Evolutionary conservation across 768 basidiomycete species (phyloP), one percentile per base, ranked within the genome.

Genomic region (Bullera alba): DNA sequence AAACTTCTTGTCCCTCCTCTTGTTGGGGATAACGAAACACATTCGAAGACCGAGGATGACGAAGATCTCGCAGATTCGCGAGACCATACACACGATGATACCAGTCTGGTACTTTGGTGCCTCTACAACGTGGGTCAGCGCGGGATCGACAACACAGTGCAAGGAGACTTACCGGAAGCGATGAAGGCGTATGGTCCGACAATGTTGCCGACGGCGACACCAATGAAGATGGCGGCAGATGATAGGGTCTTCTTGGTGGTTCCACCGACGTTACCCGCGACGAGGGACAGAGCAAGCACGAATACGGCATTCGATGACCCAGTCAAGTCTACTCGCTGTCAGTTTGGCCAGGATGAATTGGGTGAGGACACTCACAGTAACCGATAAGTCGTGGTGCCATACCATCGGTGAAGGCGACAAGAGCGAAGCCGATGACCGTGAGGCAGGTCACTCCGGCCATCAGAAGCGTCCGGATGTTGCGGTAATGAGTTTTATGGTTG

Each of bases 211-310:
- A 57, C 57, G 17, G 57, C 60, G 41, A 67, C 63, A 29, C 66
- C 66, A 19, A 67, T 46, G 57, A 65, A 70, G 44, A 67, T 59
- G 15, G 61, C 56, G 27, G 50, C 56, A 23, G 39, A 21, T 3
- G 41, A 4, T 55, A 63, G 42, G 5, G 52, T 48, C 52, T 69
- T 69, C 56, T 70, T 70, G 51, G 69, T 68, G n/a, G 58, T 62
- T 10, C 69, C 69, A 26, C 57, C 69, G 43, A 63, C 57, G 34
- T 70, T 67, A 10, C 58, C 56, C 29, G 52, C 44, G 14, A 68
- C 48, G 16, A 68, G 54, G 4, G 66, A 64, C 5, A 68, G 53
- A 32, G 56, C 58, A 25, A 68, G 53, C 2, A 63, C 63, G 48
- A 64, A 68, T 17, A 58, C 58, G 26, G 66, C 60, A 46, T 68